These are phyloP conservation scores for Boletus tylopilopsis DNA, from an alignment of 768 basidiomycete genomes.

Conservation along the genomic window DNA sequence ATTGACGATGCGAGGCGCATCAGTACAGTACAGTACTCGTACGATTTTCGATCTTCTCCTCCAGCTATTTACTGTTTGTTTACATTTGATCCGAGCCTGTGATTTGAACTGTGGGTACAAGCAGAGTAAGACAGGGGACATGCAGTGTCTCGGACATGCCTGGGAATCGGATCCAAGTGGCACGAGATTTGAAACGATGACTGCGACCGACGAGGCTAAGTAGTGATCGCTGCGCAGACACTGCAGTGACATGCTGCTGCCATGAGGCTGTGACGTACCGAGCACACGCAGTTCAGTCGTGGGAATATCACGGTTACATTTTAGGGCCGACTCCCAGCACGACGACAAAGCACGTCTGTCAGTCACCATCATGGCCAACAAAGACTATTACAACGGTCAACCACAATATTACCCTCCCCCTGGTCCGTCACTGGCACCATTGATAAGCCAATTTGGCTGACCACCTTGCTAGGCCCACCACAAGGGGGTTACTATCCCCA, in stretches of 20 bases:
- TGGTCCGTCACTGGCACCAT: slow-evolving; percentile 32
- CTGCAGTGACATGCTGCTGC: slow-evolving; percentile 19
- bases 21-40: slow-evolving; percentile 13
- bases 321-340: slow-evolving; percentile 18
- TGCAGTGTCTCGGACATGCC: slow-evolving; percentile 5
- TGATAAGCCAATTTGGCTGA: slow-evolving; percentile 8
- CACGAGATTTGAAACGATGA: slow-evolving; percentile 1
- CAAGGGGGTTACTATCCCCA: slow-evolving; percentile 72
- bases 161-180: slow-evolving; percentile 17
- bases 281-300: slow-evolving; percentile 13
- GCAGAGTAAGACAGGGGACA: no score
- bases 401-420: slow-evolving; percentile 56
- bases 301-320: slow-evolving; percentile 21
- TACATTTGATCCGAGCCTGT: no score
- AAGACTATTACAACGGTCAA: slow-evolving; percentile 65
- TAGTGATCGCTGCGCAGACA: background rate
- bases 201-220: no score
- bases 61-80: slow-evolving; percentile 23
- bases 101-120: no score
- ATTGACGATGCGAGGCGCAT: slow-evolving; percentile 16
- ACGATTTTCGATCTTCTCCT: slow-evolving; percentile 28
- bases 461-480: slow-evolving; percentile 47
- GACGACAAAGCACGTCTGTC: slow-evolving; percentile 10
- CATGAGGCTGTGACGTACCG: slow-evolving; percentile 18
- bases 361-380: slow-evolving; percentile 54